These are phyloP conservation scores for Chlamydomonas schloesseri DNA, from an alignment of 139 green algal genomes.

Conservation along the genomic window DNA sequence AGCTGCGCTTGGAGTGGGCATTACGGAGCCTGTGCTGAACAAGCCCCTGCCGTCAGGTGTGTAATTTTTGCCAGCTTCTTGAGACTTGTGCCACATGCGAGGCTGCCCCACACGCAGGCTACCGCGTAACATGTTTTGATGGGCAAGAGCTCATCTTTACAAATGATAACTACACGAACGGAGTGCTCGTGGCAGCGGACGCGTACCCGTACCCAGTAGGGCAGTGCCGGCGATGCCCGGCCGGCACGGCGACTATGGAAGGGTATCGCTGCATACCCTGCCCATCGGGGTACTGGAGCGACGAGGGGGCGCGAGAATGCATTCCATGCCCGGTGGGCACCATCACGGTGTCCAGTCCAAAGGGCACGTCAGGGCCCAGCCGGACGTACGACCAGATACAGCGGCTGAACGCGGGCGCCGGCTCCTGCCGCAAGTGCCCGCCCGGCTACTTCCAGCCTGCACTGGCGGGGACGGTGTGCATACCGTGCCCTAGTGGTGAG, in stretches of 20 bases:
- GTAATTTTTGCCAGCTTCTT: background rate
- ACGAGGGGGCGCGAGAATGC: constrained; percentile 36
- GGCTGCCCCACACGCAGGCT: background rate
- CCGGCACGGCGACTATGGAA: constrained; percentile 27
- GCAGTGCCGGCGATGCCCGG: constrained; percentile 33
- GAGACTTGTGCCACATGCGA: background rate
- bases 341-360: background rate
- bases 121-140: constrained; percentile 31
- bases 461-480: constrained; percentile 16
- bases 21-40: constrained; percentile 1
- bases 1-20: background rate
- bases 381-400: constrained; percentile 10
- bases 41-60: constrained; percentile 9
- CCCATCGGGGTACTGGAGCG: constrained; percentile 13
- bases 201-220: constrained; percentile 9
- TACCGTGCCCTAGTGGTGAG: constrained; percentile 42
- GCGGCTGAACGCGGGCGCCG: background rate
- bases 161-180: constrained; percentile 31
- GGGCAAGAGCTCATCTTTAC: constrained; percentile 43
- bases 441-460: constrained; percentile 40
- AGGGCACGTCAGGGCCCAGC: background rate
- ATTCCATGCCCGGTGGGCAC: constrained; percentile 26
- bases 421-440: constrained; percentile 12
- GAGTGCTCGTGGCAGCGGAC: background rate
- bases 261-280: constrained; percentile 40